Evolutionary conservation across 371 early-diverging fungal genomes (phyloP), one percentile per base, ranked within the genome.

Genomic region (Nematocida parisii): DNA sequence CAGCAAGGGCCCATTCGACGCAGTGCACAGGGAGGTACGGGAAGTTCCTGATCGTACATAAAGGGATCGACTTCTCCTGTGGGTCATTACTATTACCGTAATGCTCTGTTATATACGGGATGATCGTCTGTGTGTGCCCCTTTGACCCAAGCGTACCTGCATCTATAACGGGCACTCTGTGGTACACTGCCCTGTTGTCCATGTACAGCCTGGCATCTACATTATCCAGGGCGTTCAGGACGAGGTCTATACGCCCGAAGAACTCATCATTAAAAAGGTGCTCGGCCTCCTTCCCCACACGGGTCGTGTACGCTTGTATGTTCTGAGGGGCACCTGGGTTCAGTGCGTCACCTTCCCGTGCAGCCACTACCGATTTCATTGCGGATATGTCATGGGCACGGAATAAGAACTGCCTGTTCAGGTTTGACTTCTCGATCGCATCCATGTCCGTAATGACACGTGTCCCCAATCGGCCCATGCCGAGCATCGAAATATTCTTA

Each of bases 401-500:
- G 89, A 97, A 97, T 80, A 97, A 87, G 89, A 97, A 96, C 87
- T 97, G 98, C 75, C 98, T 91, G 89, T 95, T 96, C 85, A 97
- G 87, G 88, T 97, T 97, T 82, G 91, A 91, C 89, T 93, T 93
- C 84, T 97, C 98, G 80, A 97, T 96, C 4, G 94, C 93, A 88
- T 97, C 97, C 99, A 98, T 98, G 87, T 99, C 99, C 13, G 98
- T 98, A 58, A 99, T 89, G 81, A 90, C 89, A 57, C 98, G 89
- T 39, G 88, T 87, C 22, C 96, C 96, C 15, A 91, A 86, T 45
- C 94, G 94, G 39, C 94, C 96, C 57, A 98, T 87, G 60, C 99
- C 99, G 90, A 96, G 93, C 94, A 98, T 92, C 39, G 93, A 93
- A 93, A 96, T 95, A 88, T 97, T 98, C 90, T 99, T 99, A 64